Conservation (phyloP, 148 eudicot genomes). For the Fagopyrum homotropicum region DNA sequence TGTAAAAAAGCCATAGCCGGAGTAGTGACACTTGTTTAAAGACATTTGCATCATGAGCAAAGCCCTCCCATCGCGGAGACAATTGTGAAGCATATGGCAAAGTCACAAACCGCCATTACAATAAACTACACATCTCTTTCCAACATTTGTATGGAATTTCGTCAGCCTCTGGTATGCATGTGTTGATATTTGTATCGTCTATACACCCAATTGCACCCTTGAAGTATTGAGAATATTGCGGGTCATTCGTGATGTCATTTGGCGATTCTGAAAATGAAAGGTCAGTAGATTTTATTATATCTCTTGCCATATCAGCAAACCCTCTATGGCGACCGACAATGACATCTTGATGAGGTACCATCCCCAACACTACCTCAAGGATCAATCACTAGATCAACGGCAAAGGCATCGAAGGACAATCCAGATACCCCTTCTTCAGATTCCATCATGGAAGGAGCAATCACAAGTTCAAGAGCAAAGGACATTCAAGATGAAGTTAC, state of each 20-base stretch:
- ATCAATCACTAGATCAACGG: too few species aligned
- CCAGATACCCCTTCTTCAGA: too few species aligned
- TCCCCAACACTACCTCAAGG: too few species aligned
- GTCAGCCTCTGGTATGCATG: neutral
- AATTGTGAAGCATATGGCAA: neutral
- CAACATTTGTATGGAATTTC: neutral
- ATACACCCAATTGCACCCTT: neutral
- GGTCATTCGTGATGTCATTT: neutral
- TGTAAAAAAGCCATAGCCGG: neutral
- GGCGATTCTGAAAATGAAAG: neutral
- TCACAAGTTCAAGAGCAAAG: too few species aligned
- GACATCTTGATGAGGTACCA: too few species aligned
- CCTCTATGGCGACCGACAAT: too few species aligned
- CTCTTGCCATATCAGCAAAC: too few species aligned
- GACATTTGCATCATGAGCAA: neutral
- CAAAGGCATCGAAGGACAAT: too few species aligned
- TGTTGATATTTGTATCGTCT: neutral
- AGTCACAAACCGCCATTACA: neutral
- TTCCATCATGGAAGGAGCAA: too few species aligned
- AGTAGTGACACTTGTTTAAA: neutral
- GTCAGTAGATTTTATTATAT: too few species aligned
- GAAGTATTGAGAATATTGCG: neutral
- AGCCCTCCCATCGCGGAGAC: neutral
- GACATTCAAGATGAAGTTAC: too few species aligned
- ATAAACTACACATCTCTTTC: neutral